Evolutionary conservation across 2,329 filamentous ascomycete genomes (phyloP).

Genomic region (Colletotrichum gloeosporioides): DNA sequence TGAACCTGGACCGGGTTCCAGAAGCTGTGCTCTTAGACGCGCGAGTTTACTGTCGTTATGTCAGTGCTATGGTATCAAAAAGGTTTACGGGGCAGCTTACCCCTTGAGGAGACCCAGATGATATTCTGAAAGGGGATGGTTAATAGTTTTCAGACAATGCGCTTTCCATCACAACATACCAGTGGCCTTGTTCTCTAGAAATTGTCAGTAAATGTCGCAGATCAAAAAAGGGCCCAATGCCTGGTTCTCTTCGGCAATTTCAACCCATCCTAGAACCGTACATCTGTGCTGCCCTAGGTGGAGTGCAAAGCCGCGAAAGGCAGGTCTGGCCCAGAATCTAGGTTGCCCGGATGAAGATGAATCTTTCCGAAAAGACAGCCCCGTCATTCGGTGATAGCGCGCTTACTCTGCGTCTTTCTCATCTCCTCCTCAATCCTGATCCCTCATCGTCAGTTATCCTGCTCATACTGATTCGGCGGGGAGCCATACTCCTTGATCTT

Average conservation of each 20-base stretch:
- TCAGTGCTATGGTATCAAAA: neutral
- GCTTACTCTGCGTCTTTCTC: conserved; percentile 94
- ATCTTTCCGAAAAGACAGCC: neutral
- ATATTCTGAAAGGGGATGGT: conserved; percentile 71
- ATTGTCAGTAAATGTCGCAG: conserved; percentile 29
- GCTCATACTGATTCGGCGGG: neutral
- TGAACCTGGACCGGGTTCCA: conserved; percentile 84
- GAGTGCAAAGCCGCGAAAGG: too few species aligned
- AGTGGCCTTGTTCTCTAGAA: conserved; percentile 95
- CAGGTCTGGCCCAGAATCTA: too few species aligned
- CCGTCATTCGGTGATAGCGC: neutral
- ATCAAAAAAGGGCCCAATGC: too few species aligned
- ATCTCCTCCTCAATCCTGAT: conserved; percentile 99
- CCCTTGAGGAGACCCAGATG: conserved; percentile 97
- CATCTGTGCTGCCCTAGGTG: too few species aligned
- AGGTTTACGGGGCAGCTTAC: conserved; percentile 51
- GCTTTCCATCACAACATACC: conserved; percentile 61
- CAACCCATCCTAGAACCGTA: neutral
- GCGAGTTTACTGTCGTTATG: conserved; percentile 79
- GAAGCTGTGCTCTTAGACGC: conserved; percentile 88
- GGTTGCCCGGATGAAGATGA: neutral
- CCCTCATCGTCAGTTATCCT: conserved; percentile 25
- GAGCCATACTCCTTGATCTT: conserved; percentile 94
- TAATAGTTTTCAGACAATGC: neutral
- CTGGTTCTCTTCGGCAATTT: neutral